These are phyloP conservation scores for Penicillium verrucosum DNA, from an alignment of 2,329 filamentous ascomycete species.

Conservation along the genomic window DNA sequence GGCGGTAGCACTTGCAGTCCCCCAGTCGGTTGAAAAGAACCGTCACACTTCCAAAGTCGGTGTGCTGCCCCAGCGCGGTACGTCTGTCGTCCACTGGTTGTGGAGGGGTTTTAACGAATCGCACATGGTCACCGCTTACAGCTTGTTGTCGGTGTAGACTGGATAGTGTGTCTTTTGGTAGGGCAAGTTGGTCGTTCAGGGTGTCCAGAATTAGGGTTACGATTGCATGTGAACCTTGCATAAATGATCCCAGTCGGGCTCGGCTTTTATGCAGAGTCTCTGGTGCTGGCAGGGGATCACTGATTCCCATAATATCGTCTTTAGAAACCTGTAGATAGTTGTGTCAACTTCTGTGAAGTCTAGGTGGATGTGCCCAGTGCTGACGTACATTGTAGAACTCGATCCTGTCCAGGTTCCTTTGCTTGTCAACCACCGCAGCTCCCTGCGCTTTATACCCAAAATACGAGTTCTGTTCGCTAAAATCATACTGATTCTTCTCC, in stretches of 20 bases:
- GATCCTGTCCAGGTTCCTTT: slow-evolving; percentile 51
- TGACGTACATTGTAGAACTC: slow-evolving; percentile 54
- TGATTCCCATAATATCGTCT: slow-evolving; percentile 49
- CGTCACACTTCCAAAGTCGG: slow-evolving; percentile 56
- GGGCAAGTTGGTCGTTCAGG: slow-evolving; percentile 45
- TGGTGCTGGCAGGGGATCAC: slow-evolving; percentile 43
- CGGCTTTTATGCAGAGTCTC: slow-evolving; percentile 39
- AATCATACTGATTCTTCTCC: slow-evolving; percentile 56
- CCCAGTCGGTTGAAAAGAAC: slow-evolving; percentile 57
- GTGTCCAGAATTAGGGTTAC: slow-evolving; percentile 45
- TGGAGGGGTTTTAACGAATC: slow-evolving; percentile 51
- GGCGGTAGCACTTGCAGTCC: slow-evolving; percentile 54
- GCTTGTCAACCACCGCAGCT: slow-evolving; percentile 45
- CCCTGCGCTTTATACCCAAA: slow-evolving; percentile 55
- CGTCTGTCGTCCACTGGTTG: slow-evolving; percentile 43
- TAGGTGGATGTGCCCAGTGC: not conserved
- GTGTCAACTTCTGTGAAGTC: not conserved
- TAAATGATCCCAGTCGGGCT: slow-evolving; percentile 43
- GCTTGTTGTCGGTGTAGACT: slow-evolving; percentile 46
- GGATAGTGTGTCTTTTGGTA: slow-evolving; percentile 43
- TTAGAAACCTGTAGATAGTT: slow-evolving; percentile 44
- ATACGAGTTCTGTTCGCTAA: slow-evolving; percentile 50
- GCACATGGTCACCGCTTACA: slow-evolving; percentile 53
- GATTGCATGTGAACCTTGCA: slow-evolving; percentile 45
- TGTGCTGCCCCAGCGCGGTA: slow-evolving; percentile 52